Conservation (phyloP, 2,329 filamentous ascomycete genomes). For the Fusarium sp. region DNA sequence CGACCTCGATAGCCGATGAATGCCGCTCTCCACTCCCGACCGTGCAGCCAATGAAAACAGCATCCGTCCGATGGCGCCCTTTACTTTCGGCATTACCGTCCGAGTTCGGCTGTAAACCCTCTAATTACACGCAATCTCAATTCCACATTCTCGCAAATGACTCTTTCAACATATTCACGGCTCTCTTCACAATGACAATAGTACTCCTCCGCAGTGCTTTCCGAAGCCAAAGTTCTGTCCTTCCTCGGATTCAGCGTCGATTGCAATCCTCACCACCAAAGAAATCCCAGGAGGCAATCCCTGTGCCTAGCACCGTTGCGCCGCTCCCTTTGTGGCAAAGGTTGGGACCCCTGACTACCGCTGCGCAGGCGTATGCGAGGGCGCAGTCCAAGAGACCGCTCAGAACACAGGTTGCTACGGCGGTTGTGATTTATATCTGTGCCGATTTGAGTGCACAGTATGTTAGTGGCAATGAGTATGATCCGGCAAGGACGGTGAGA, state of each 20-base stretch:
- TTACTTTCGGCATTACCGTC: constrained; percentile 26
- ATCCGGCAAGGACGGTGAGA: constrained; percentile 72
- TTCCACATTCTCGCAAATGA: constrained; percentile 17
- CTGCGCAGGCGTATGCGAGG: constrained; percentile 69
- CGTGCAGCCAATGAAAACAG: constrained; percentile 15
- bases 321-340: constrained; percentile 62
- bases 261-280: constrained; percentile 26
- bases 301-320: constrained; percentile 33
- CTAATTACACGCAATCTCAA: constrained; percentile 4
- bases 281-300: constrained; percentile 32
- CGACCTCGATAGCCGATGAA: constrained; percentile 19
- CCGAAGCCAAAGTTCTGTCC: constrained; percentile 16
- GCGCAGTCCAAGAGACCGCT: constrained; percentile 78
- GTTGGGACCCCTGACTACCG: constrained; percentile 64
- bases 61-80: not conserved
- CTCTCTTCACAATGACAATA: constrained; percentile 26
- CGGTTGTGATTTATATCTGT: constrained; percentile 79
- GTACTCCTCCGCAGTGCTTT: constrained; percentile 32
- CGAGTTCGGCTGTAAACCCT: constrained; percentile 32
- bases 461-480: constrained; percentile 70
- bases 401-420: constrained; percentile 79
- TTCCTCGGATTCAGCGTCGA: constrained; percentile 30
- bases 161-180: not conserved
- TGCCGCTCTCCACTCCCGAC: constrained; percentile 5
- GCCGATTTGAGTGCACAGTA: constrained; percentile 82